Evolutionary conservation across 1,139 yeast genomes (phyloP), one percentile per base, ranked within the genome.

Genomic region (Magnusiomyces suaveolens): DNA sequence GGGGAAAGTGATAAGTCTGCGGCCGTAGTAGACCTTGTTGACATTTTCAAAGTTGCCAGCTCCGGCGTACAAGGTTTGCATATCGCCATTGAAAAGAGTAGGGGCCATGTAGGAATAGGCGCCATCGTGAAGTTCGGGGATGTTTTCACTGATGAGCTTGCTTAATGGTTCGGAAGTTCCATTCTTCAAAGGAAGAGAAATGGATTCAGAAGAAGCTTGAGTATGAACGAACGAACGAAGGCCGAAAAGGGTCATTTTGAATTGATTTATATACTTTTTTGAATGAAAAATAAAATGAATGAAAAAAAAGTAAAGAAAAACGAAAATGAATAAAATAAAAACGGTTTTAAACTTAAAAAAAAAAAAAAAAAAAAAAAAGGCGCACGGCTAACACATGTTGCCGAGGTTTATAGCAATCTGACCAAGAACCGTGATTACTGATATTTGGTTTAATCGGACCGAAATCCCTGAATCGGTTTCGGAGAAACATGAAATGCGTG

Each of bases 21-120:
- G 78, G 1, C 95, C 96, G 62, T 87, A 89, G 68, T 80, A 79
- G 2, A 87, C 82, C 52, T 74, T 74, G 63, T 81, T 82, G 26
- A 65, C 68, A 48, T 76, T 72, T 6, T 80, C 75, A 57, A 76
- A 76, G 59, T 82, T 79, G 12, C 81, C 80, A 46, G 76, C 72
- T 3, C 83, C 76, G 52, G 85, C 76, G 62, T 84, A 82, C 60
- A 86, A 60, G 0, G 95, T 86, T 70, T 89, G 97, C 46, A 87
- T 70, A 29, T 82, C 74, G 46, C 96, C 96, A 60, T 81, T 84
- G 67, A 83, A 83, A 43, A 84, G 69, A 2, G 75, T 68, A 4
- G 94, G 92, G 58, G 80, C 77, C 56, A 53, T 48, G 39, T 44
- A 21, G n/a, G 47, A 44, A 38, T 52, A 56, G 1, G 58, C 62